Base-by-base conservation (phyloP, 2,329 filamentous ascomycete genomes). In the Rhynchosporium graminicola region DNA sequence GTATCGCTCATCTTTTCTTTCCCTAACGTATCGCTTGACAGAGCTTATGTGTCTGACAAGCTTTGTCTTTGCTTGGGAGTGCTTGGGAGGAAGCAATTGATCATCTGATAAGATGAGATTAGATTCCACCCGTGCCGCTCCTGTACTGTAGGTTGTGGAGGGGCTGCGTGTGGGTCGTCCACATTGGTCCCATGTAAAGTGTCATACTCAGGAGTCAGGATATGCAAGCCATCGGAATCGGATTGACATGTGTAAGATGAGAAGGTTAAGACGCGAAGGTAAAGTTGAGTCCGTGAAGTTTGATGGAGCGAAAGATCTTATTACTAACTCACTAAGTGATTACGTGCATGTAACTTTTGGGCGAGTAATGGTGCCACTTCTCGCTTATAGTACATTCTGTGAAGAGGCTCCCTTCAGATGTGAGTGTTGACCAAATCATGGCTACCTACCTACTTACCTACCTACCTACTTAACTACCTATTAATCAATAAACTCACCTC, bases 81-180 rank as follows among this genome's bases (percentile, higher is more conserved):
- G n/a, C 20, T 46, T n/a, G 42, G 42, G n/a, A 20, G 20, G 43
- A 26, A 20, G 3, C 43, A 10, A 7, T 2, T 3, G 20, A 36
- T 54, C 51, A 54, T 54, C 36, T 54, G 51, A 54, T 54, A 54
- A 54, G 51, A 54, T 54, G 33, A 54, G 51, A 54, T 54, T 33
- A 54, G 50, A 52, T 54, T n/a, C 51, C 51, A n/a, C 51, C 26
- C 26, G 36, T 42, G 20, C 33, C 51, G 51, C 51, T 20, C 15
- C 31, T 9, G n/a, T 48, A 8, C 15, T 10, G 20, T 10, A 13
- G 7, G 47, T 13, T 29, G 8, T 20, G n/a, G 43, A 5, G 15
- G 13, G 4, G 48, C 12, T 5, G 6, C 15, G 28, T 15, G 33
- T 54, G 51, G 51, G 38, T 42, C 36, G 51, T 15, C 36, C 51